These are phyloP conservation scores for Trichoderma sp. DNA, from an alignment of 2,329 filamentous ascomycete species.

Conservation along the genomic window DNA sequence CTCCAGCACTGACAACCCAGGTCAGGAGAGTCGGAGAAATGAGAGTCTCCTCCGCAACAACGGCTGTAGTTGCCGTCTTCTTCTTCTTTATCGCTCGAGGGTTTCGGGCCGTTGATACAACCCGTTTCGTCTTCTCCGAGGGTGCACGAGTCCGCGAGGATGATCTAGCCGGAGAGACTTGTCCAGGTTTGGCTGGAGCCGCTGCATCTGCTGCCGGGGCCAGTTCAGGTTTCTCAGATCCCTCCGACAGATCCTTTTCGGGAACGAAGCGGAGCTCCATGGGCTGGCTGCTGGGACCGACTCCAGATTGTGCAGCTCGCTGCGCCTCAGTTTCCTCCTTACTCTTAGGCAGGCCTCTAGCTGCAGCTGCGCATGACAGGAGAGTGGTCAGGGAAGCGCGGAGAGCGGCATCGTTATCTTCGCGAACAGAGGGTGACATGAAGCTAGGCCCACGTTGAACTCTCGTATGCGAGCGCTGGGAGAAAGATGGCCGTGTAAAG, in stretches of 20 bases:
- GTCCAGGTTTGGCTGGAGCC: constrained; percentile 28
- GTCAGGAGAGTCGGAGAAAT: constrained; percentile 61
- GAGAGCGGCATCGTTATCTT: constrained; percentile 89
- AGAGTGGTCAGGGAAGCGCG: constrained; percentile 92
- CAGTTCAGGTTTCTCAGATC: constrained; percentile 25
- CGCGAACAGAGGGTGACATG: constrained; percentile 71
- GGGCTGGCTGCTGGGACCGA: constrained; percentile 50
- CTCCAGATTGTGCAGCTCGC: constrained; percentile 35
- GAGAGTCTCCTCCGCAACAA: constrained; percentile 38
- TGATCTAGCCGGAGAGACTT: constrained; percentile 33
- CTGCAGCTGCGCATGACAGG: constrained; percentile 90
- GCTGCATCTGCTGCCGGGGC: constrained; percentile 6
- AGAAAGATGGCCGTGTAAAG: constrained; percentile 50
- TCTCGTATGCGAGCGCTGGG: constrained; percentile 48
- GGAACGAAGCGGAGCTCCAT: constrained; percentile 59
- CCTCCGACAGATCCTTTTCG: constrained; percentile 57
- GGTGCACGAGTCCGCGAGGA: constrained; percentile 27
- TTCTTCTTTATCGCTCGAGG: constrained; percentile 59
- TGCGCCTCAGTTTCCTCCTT: constrained; percentile 45
- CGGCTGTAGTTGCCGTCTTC: constrained; percentile 40
- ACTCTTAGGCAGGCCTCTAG: constrained; percentile 73
- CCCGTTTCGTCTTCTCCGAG: constrained; percentile 51
- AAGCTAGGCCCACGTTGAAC: constrained; percentile 55
- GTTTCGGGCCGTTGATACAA: constrained; percentile 40
- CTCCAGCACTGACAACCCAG: constrained; percentile 65